Base-by-base conservation (phyloP, 1,284 basidiomycete genomes). In the Amylostereum chailletii region DNA sequence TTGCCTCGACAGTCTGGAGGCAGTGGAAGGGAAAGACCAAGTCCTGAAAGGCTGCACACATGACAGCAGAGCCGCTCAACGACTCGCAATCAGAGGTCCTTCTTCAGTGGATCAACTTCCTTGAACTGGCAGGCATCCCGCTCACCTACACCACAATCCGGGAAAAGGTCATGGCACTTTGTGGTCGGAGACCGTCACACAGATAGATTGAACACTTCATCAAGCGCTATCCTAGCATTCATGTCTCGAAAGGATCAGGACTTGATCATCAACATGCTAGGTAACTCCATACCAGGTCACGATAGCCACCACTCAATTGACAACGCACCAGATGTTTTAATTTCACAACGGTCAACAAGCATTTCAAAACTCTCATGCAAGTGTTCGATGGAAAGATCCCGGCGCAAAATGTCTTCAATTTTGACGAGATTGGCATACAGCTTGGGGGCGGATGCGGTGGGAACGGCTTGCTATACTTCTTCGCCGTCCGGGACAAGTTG, bases 351-450 rank as follows among this genome's bases (percentile, higher is more conserved):
- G 38, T 47, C 6, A 40, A 31, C 27, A 30, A 41, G 19, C 30
- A 47, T 30, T 47, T 47, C 2, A n/a, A 31, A 10, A 3, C 1
- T 7, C 46, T 47, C 9, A 5, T 8, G 8, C n/a, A 29, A 34
- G 11, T 47, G 7, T 27, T 47, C 3, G 29, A 31, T 4, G 9
- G 32, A 4, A n/a, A 47, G 38, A 47, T 47, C 36, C 38, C 46
- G 2, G n/a, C 8, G 8, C 38, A 11, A 7, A 47, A 47, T 31
- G 9, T 47, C 27, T 19, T n/a, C 37, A 47, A 47, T 38, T 29
- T 41, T 7, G 46, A 47, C 38, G 29, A 47, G 30, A 40, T 47
- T 32, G 46, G 46, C 9, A 41, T 47, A 8, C 46, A 47, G 37
- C 36, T 41, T n/a, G 38, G 27, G 5, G 38, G 38, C n/a, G 11